phyloP scores from a whole-genome alignment of 805 yeast genomes.

The Candida vaughaniae region DNA sequence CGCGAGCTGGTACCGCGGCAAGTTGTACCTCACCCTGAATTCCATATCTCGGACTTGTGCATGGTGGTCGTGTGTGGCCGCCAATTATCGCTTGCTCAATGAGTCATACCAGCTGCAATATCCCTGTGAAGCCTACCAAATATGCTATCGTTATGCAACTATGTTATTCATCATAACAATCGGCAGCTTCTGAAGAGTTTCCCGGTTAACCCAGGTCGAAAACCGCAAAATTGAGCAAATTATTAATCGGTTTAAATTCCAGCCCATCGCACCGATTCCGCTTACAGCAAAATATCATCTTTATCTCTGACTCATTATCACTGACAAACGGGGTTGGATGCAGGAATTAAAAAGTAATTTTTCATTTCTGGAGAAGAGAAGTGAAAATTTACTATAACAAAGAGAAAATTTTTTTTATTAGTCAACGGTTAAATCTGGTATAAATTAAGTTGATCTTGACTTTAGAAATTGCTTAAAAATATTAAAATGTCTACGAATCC shows the following conservation, averaged over 20 bases:
- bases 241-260: too few species aligned
- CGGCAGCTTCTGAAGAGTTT: too few species aligned
- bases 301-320: slow-evolving; percentile 12
- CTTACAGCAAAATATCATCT: too few species aligned
- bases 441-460: not conserved
- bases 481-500: slow-evolving; percentile 52
- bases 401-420: slow-evolving; percentile 5
- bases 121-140: too few species aligned
- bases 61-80: not conserved
- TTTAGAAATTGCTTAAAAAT: not conserved
- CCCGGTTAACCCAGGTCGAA: too few species aligned
- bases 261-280: slow-evolving; percentile 2
- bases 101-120: too few species aligned
- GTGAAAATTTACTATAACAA: slow-evolving; percentile 5
- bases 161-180: too few species aligned
- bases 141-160: too few species aligned
- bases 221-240: too few species aligned
- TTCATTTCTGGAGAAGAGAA: slow-evolving; percentile 3
- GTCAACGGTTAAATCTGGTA: slow-evolving; percentile 5
- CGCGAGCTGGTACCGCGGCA: too few species aligned
- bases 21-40: too few species aligned
- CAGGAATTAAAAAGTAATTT: not conserved
- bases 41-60: not conserved
- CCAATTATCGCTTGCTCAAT: slow-evolving; percentile 1
- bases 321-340: not conserved